Evolutionary conservation across 176 grass and related monocot genomes (phyloP).

Genomic region (Aegilops umbellulata): DNA sequence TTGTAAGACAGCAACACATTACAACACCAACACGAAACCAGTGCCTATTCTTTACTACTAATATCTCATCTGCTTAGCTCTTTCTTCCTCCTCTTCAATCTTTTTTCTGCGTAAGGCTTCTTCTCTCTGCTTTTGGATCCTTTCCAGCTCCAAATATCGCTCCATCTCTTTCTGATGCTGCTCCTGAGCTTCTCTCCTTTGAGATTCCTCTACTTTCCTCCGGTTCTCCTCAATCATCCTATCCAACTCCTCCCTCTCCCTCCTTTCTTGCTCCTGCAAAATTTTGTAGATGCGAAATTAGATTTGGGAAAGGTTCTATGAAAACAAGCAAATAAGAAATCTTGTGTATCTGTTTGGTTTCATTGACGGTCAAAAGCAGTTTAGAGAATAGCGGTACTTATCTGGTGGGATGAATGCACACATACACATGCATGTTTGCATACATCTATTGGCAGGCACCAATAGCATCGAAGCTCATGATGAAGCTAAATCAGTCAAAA

Average conservation of each 20-base stretch:
- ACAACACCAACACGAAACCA: slow-evolving; percentile 6
- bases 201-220: slow-evolving; percentile 81
- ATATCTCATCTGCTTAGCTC: slow-evolving; percentile 60
- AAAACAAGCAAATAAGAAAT: slow-evolving; percentile 1
- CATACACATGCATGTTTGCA: background rate
- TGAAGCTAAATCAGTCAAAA: background rate
- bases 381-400: background rate
- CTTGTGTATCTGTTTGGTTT: background rate
- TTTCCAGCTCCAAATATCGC: slow-evolving; percentile 77
- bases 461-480: background rate
- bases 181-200: slow-evolving; percentile 75
- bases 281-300: background rate
- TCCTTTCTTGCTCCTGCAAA: slow-evolving; percentile 80
- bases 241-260: slow-evolving; percentile 87
- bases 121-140: slow-evolving; percentile 85
- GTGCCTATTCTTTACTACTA: slow-evolving; percentile 48
- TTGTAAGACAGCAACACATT: background rate
- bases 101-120: slow-evolving; percentile 84
- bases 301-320: background rate
- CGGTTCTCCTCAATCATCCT: slow-evolving; percentile 92
- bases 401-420: background rate
- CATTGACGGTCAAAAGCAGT: background rate
- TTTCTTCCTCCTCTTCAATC: slow-evolving; percentile 86
- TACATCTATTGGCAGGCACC: background rate
- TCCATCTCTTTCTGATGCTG: slow-evolving; percentile 86